Base-by-base conservation (phyloP, 306 rosid species). In the Ziziphus jujuba region DNA sequence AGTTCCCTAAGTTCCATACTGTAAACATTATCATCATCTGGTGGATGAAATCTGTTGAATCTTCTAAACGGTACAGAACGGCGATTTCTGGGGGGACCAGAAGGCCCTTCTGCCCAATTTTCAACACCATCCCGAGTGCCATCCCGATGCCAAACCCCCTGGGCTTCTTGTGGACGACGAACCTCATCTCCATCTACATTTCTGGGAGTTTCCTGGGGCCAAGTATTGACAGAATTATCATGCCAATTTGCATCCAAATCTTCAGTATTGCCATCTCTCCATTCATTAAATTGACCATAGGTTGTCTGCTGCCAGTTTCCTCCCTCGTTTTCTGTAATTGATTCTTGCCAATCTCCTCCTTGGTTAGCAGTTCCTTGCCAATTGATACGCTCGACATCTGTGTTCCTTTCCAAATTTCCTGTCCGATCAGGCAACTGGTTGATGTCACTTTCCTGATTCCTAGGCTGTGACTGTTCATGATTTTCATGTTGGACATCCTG, bases 1-100 rank as follows among this genome's bases (percentile, higher is more conserved):
- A 95, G 99, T 69, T 95, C 99, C 87, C 99, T 85, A 55, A 95
- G 97, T 75, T 95, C 99, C 99, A 95, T 95, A 60, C 99, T 95
- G 74, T 95, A 95, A 68, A 95, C 99, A 31, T 89, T 95, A 75
- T 90, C 99, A 75, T 91, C 99, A 68, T 90, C 99, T 56, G 99
- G 97, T 7, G 96, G 99, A 72, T 91, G 96, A 81, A 95, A 95
- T 81, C 95, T 84, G 66, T 80, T 91, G 61, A 87, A 74, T 77
- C 99, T 87, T 83, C 99, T 72, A 51, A 87, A 35, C 16, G 92
- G 89, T 74, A 83, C 82, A 38, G 88, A 79, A 22, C 89, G 96
- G 7, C 87, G 95, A 87, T 68, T 85, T 82, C 97, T 91, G 28
- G 87, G 69, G 25, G 85, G 85, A 56, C 70, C 95, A 45, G 97